These are phyloP conservation scores for Plasmodium falciparum DNA, from an alignment of 169 alveolate species.

Conservation along the genomic window DNA sequence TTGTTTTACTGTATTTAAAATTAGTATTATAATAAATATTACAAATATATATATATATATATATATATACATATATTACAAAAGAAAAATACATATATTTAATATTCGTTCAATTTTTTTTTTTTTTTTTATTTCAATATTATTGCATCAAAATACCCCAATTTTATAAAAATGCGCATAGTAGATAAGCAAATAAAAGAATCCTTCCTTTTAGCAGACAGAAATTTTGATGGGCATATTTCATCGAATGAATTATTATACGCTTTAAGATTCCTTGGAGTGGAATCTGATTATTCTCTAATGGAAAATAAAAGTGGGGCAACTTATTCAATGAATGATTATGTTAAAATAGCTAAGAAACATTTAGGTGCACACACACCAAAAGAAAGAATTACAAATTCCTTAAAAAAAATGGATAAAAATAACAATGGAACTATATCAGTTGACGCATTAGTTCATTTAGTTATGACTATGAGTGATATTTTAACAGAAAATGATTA, in stretches of 20 bases:
- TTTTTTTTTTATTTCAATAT: constrained; percentile 2
- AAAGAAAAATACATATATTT: not conserved
- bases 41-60: not conserved
- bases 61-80: not conserved
- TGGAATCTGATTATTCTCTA: constrained; percentile 10
- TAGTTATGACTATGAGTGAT: constrained; percentile 64
- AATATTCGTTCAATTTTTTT: not conserved
- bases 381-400: constrained; percentile 14
- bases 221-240: constrained; percentile 28
- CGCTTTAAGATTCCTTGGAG: constrained; percentile 62
- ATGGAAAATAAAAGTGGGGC: constrained; percentile 6
- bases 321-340: constrained; percentile 26
- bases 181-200: constrained; percentile 41
- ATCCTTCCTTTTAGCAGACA: constrained; percentile 41
- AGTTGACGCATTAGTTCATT: constrained; percentile 17
- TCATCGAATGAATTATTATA: constrained; percentile 32
- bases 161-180: constrained; percentile 30
- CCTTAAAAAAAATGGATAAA: constrained; percentile 61
- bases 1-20: too few species aligned
- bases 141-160: not conserved
- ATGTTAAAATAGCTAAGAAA: constrained; percentile 62
- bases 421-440: constrained; percentile 16
- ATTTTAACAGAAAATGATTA: constrained; percentile 39
- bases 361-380: constrained; percentile 51
- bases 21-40: too few species aligned